Evolutionary conservation across 148 eudicot species (phyloP), one percentile per base, ranked within the genome.

Genomic region (Pharnaceum exiguum): DNA sequence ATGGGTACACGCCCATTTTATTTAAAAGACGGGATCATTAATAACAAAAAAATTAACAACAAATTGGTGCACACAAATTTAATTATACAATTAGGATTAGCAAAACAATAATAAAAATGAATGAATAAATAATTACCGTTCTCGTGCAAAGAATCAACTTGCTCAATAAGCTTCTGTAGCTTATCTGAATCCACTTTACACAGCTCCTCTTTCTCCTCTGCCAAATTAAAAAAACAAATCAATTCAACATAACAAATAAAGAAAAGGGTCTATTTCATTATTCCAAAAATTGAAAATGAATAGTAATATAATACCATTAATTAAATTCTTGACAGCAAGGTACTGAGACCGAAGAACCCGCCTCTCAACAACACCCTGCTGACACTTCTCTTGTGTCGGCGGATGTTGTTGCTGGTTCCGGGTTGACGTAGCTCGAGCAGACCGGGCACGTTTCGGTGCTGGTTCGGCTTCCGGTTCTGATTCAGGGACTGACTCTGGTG

Each of bases 171-270:
- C 15, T n/a, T 22, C 59, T 52, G 43, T 18, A 77, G 74, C 59
- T 51, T 68, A 2, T 58, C 35, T 1, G 72, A 73, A 64, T 59
- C 74, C 15, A 28, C 67, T 2, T 45, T 73, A 24, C 69, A 55
- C 22, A 80, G 36, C 10, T 74, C 85, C 46, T 80, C 79, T 32
- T 63, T 74, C 46, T 65, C 72, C 39, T 74, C 82, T 80, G 47
- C 65, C 43, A 16, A 51, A 18, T 15, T 1, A 3, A 26, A 26
- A 5, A 23, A 27, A 7, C 4, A 6, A 44, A 39, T 21, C 28
- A 5, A 22, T 6, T 19, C 10, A 23, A 52, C 28, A 24, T 21
- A 28, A 10, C 1, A 7, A 26, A 32, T n/a, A 18, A 18, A 2
- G 35, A 15, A 44, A 40, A 2, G 8, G 21, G 21, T 40, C 18